phyloP scores from a whole-genome alignment of 2,329 filamentous ascomycete species.

The Apiospora arundinis region DNA sequence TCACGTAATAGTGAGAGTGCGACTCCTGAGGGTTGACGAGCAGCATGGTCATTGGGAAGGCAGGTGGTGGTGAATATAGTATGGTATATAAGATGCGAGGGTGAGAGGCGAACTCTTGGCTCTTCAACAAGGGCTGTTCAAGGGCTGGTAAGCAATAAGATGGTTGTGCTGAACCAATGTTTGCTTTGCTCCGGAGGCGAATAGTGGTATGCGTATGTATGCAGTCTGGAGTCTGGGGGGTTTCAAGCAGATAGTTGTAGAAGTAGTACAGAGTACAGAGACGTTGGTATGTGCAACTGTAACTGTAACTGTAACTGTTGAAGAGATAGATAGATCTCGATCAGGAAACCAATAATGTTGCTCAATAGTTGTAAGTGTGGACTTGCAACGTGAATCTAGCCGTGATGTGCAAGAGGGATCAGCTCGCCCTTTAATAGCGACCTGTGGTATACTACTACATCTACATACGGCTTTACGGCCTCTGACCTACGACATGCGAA shows the following conservation, averaged over 20 bases:
- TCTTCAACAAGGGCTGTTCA: neutral
- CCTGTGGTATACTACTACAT: neutral
- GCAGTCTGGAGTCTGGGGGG: neutral
- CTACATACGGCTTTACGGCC: neutral
- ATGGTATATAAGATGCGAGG: constrained; percentile 13
- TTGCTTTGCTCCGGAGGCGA: constrained; percentile 17
- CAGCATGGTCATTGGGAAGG: constrained; percentile 29
- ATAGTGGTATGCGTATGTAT: neutral
- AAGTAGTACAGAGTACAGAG: neutral
- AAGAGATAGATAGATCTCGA: constrained; percentile 12
- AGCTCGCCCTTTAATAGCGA: constrained; percentile 18
- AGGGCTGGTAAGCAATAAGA: neutral
- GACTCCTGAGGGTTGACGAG: constrained; percentile 27
- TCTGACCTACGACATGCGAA: neutral
- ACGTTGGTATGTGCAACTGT: neutral
- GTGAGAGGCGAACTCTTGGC: constrained; percentile 12
- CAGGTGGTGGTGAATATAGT: neutral
- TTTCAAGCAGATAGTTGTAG: neutral
- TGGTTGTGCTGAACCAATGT: neutral
- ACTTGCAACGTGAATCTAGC: neutral
- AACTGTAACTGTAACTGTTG: neutral
- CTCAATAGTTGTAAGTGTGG: neutral
- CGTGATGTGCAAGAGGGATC: constrained; percentile 16
- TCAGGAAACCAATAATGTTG: neutral
- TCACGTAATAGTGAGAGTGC: constrained; percentile 26